Base-by-base conservation (phyloP, 2,329 filamentous ascomycete species). In the Mycosphaerella sp. region DNA sequence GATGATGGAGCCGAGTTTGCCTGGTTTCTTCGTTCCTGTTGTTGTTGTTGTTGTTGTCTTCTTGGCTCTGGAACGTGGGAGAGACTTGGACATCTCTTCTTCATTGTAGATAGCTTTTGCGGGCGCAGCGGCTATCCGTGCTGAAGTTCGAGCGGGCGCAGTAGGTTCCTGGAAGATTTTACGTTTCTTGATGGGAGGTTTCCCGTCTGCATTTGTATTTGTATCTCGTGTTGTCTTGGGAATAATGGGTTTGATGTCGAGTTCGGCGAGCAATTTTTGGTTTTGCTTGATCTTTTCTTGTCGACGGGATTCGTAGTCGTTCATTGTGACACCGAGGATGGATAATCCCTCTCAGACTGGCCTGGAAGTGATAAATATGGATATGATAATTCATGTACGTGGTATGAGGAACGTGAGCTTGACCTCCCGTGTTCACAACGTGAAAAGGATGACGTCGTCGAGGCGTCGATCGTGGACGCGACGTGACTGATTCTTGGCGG, bases 271-370 rank as follows among this genome's bases (percentile, higher is more conserved):
- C 1, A 80, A 68, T 7, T 69, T 72, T 59, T 76, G 69, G 59
- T 80, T 80, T 8, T 73, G 70, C 56, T 72, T 72, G 59, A 80
- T 78, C 58, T 79, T 79, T 11, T 70, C 72, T 6, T 70, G 67
- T 2, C 77, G 71, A 17, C 73, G 69, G 1, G 70, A 68, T 60
- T 79, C 77, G 59, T 79, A 76, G 43, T 68, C 70, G 42, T 67
- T 68, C 72, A 75, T 74, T 12, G n/a, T 39, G 7, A 8, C 17
- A 8, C 17, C 38, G 5, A 40, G 38, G 11, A 40, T 9, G 26
- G 26, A 6, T 29, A 3, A 6, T 29, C 26, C 26, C 10, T 21
- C 11, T 36, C 10, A 38, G 34, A 38, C 4, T 38, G 34, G 12
- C 32, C 8, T 12, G 21, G 32, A 36, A 36, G 32, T 36, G 32